These are phyloP conservation scores for Geotrichum candidum DNA, from an alignment of 1,139 yeast genomes.

Conservation along the genomic window DNA sequence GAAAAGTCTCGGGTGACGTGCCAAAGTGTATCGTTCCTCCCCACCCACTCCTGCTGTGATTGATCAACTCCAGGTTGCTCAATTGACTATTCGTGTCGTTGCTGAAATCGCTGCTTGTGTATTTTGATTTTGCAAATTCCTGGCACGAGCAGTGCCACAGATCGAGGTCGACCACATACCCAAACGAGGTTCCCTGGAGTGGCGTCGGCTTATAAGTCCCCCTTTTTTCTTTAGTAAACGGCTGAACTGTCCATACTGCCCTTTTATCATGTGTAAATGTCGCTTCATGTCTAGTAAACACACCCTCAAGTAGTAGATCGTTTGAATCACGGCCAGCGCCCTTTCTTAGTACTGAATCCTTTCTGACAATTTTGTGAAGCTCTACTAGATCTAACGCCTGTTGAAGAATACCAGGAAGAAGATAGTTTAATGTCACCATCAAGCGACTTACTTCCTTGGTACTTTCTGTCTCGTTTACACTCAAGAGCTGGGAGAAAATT, in stretches of 20 bases:
- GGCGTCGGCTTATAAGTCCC: conserved; percentile 7
- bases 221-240: conserved; percentile 7
- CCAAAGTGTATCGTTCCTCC: neutral
- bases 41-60: neutral
- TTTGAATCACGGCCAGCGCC: neutral
- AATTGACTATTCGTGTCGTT: neutral
- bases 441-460: conserved; percentile 13
- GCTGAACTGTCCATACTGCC: conserved; percentile 11
- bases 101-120: conserved; percentile 4
- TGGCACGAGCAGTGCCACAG: conserved; percentile 15
- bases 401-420: conserved; percentile 25
- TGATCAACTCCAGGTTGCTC: neutral
- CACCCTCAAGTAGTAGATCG: conserved; percentile 2
- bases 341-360: neutral
- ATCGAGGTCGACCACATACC: conserved; percentile 12
- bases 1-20: neutral
- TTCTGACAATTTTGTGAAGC: conserved; percentile 13
- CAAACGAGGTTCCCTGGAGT: conserved; percentile 8
- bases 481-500: conserved; percentile 7
- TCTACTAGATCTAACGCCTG: conserved; percentile 25
- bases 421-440: conserved; percentile 23
- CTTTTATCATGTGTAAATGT: neutral
- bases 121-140: conserved; percentile 14
- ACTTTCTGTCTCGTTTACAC: neutral
- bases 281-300: conserved; percentile 5